These are phyloP conservation scores for Xylogone sp. DNA, from an alignment of 2,329 filamentous ascomycete species.

Conservation along the genomic window DNA sequence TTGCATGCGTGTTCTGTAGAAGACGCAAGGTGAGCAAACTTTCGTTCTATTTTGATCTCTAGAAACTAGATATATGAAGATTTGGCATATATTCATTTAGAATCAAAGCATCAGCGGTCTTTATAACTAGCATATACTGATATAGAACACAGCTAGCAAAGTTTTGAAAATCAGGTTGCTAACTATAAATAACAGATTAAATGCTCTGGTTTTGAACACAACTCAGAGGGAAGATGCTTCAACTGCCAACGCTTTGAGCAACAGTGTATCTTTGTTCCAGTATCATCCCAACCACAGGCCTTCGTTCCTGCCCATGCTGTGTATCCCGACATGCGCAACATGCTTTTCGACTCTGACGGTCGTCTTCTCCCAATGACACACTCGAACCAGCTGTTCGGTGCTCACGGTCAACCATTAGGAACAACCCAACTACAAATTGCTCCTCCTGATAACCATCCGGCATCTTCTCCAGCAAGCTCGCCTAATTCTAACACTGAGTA, in stretches of 20 bases:
- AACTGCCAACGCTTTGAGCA: constrained; percentile 73
- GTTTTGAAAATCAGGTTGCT: too few species aligned
- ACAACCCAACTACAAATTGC: constrained; percentile 18
- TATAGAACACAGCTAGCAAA: too few species aligned
- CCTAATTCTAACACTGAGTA: constrained; percentile 16
- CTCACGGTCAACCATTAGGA: constrained; percentile 34
- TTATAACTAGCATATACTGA: too few species aligned
- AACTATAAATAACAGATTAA: constrained; percentile 52
- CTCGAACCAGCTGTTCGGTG: constrained; percentile 31
- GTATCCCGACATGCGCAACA: constrained; percentile 49
- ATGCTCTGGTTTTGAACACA: constrained; percentile 71
- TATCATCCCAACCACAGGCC: constrained; percentile 55
- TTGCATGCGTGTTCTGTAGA: constrained; percentile 57
- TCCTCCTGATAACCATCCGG: constrained; percentile 26
- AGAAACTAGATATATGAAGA: too few species aligned
- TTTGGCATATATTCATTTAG: too few species aligned
- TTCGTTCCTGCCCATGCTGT: constrained; percentile 71
- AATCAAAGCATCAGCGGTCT: too few species aligned
- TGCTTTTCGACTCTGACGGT: constrained; percentile 28
- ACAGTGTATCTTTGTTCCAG: constrained; percentile 73
- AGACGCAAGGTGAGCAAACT: constrained; percentile 48
- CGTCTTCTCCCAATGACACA: constrained; percentile 21
- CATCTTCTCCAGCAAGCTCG: constrained; percentile 28
- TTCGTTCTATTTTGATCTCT: not conserved
- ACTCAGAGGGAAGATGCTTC: constrained; percentile 66